Evolutionary conservation across 2,329 filamentous ascomycete genomes (phyloP).

Genomic region (Rutstroemia sydowiana): DNA sequence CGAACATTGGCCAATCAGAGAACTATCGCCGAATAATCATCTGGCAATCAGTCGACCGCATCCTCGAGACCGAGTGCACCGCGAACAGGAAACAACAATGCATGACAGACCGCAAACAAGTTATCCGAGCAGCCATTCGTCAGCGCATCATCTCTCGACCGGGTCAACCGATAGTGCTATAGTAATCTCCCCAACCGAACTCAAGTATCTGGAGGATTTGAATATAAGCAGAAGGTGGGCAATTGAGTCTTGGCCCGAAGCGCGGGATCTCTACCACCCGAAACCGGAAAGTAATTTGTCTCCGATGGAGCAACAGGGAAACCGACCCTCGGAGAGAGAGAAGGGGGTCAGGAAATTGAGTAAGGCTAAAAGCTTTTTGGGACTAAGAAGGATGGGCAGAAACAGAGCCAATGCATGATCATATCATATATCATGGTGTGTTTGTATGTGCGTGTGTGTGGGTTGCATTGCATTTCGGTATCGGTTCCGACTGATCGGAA

Average conservation of each 20-base stretch:
- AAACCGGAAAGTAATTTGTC: not conserved
- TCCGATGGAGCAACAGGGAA: conserved; percentile 6
- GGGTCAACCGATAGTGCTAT: conserved; percentile 9
- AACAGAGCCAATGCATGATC: not conserved
- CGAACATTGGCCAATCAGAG: not conserved
- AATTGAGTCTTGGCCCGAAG: not conserved
- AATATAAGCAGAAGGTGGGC: not conserved
- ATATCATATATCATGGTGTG: too few relatives aligned
- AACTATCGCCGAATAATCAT: not conserved
- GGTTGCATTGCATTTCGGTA: conserved; percentile 2
- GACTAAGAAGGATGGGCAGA: conserved; percentile 5
- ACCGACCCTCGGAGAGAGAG: not conserved
- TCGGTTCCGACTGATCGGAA: conserved; percentile 7
- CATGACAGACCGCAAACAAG: conserved; percentile 1
- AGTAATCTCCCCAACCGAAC: conserved; percentile 2
- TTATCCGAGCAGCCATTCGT: conserved; percentile 1
- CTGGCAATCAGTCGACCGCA: not conserved
- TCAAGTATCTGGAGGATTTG: not conserved
- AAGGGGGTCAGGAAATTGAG: conserved; percentile 9
- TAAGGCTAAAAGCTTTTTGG: conserved; percentile 9
- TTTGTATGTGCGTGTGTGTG: too few relatives aligned
- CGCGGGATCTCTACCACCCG: not conserved
- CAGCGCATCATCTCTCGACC: conserved; percentile 2
- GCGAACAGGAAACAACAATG: not conserved
- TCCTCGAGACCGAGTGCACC: not conserved